Conservation (phyloP, 257 asterid species). For the Anisodus tanguticus region DNA sequence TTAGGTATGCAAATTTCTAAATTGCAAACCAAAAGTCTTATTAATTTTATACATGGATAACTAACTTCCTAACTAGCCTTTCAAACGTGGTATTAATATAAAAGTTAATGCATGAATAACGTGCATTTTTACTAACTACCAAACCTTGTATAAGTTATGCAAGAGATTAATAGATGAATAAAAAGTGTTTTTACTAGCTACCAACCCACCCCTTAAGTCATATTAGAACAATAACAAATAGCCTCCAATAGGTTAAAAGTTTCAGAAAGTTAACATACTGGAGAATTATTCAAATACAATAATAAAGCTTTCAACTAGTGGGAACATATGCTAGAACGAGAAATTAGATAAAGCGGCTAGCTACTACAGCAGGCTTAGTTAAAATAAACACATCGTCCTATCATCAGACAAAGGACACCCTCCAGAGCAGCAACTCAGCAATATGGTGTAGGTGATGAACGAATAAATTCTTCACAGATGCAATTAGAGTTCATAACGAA, state of each 20-base stretch:
- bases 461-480: neutral
- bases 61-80: no score
- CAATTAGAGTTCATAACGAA: neutral
- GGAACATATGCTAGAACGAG: neutral
- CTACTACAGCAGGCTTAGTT: neutral
- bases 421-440: constrained; percentile 3
- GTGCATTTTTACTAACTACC: no score
- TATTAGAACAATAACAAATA: neutral
- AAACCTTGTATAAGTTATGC: no score
- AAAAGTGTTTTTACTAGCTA: no score
- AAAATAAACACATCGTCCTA: neutral
- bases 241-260: constrained; percentile 19
- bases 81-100: no score
- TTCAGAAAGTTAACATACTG: neutral
- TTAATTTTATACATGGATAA: no score
- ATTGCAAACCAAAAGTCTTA: no score
- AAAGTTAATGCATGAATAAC: no score
- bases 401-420: neutral
- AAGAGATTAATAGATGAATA: no score
- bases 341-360: neutral
- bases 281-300: constrained; percentile 17
- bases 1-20: no score
- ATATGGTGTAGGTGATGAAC: neutral
- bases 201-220: neutral
- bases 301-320: neutral